These are phyloP conservation scores for Pilatotrama ljubarskyi DNA, from an alignment of 768 basidiomycete genomes.

Conservation along the genomic window DNA sequence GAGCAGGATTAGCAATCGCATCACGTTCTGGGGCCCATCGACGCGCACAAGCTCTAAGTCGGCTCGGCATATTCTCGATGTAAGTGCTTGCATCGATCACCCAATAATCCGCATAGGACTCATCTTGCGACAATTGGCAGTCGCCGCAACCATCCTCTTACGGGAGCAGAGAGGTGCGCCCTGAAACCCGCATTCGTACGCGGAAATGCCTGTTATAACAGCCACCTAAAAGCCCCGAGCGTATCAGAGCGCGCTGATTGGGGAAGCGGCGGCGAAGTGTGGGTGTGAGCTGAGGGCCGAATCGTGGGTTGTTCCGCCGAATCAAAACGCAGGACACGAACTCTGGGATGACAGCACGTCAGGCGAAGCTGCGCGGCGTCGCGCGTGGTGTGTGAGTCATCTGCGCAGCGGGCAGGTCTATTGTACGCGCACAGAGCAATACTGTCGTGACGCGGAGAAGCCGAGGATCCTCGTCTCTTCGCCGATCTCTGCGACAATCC, in stretches of 20 bases:
- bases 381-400: background rate
- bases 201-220: background rate
- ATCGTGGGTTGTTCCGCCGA: background rate
- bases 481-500: constrained; percentile 14
- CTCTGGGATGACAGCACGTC: background rate
- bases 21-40: background rate
- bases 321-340: background rate
- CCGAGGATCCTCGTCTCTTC: background rate
- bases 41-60: background rate
- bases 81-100: no score
- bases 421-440: background rate
- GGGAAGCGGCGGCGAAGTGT: constrained; percentile 4
- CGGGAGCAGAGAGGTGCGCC: background rate
- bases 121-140: no score
- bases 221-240: background rate
- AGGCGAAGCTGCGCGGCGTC: background rate
- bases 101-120: no score
- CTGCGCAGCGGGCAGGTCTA: background rate
- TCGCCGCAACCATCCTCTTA: background rate
- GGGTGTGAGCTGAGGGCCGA: background rate
- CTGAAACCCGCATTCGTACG: background rate
- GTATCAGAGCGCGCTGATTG: constrained; percentile 5
- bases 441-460: constrained; percentile 1
- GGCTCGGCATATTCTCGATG: background rate
- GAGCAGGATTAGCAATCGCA: background rate